A percentile compares a stretch with the other conserved stretches of the same genome.
Evolutionary conservation across 768 basidiomycete genomes (phyloP).

Genomic region (Lentinula aciculospora): DNA sequence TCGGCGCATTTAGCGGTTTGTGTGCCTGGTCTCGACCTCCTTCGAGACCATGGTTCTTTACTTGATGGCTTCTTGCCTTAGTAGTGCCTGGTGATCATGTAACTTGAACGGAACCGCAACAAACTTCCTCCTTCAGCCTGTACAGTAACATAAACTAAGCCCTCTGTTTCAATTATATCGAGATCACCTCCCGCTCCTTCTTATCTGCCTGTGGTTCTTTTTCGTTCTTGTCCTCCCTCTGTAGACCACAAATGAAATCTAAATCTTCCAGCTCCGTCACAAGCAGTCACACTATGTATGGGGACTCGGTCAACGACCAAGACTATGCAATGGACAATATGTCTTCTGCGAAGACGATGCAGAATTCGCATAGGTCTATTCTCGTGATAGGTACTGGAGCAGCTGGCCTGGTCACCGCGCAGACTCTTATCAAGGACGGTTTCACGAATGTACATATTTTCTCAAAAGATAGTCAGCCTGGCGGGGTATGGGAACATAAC

Average conservation of each 20-base stretch:
- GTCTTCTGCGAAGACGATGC: conserved; percentile 10
- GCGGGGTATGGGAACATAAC: conserved; percentile 56
- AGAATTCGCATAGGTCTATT: conserved; percentile 15
- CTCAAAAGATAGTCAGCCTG: conserved; percentile 46
- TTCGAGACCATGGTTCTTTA: no score
- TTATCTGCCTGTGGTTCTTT: neutral
- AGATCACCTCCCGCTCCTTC: neutral
- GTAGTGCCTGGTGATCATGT: no score
- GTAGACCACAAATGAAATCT: neutral
- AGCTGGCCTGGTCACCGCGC: conserved; percentile 54
- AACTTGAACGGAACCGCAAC: no score
- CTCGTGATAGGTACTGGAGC: conserved; percentile 55
- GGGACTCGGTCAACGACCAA: neutral
- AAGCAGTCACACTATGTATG: neutral
- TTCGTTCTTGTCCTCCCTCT: neutral
- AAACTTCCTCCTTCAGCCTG: no score
- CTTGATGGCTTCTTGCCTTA: no score
- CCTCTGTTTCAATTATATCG: neutral
- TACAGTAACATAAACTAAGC: no score
- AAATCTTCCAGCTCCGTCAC: neutral
- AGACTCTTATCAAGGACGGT: conserved; percentile 51
- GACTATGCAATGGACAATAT: conserved; percentile 10
- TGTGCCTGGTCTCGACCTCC: no score
- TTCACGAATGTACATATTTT: conserved; percentile 50
- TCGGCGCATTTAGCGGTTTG: no score